Evolutionary conservation across 108 stramenopile genomes (phyloP).

Genomic region (Nitzschia sp.): DNA sequence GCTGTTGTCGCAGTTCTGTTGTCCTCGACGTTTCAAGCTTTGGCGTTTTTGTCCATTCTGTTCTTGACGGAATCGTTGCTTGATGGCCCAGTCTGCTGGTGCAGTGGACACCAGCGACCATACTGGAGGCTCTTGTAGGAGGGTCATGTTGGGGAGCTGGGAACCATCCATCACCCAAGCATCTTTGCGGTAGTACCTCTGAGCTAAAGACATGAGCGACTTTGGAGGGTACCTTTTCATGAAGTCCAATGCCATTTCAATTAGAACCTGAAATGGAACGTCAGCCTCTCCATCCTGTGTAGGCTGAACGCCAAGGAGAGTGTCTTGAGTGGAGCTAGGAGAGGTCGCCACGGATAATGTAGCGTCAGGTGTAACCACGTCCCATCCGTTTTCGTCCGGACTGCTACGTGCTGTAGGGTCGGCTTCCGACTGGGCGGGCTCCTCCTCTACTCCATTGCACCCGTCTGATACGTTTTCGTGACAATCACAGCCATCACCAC

Average conservation of each 20-base stretch:
- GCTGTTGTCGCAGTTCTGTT: neutral
- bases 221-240: slow-evolving; percentile 82
- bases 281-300: slow-evolving; percentile 6
- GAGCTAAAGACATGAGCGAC: slow-evolving; percentile 57
- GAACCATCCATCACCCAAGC: neutral
- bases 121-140: slow-evolving; percentile 51
- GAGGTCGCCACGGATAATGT: neutral
- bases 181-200: slow-evolving; percentile 47
- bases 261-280: slow-evolving; percentile 82
- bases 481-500: slow-evolving; percentile 7
- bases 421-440: neutral
- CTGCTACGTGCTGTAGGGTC: neutral
- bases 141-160: slow-evolving; percentile 34
- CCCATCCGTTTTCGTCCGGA: neutral
- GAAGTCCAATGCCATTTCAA: slow-evolving; percentile 66
- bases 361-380: neutral
- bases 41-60: neutral
- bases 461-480: neutral
- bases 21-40: neutral
- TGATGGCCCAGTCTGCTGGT: slow-evolving; percentile 69
- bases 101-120: slow-evolving; percentile 50
- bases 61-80: slow-evolving; percentile 55
- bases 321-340: neutral
- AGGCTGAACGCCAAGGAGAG: neutral
- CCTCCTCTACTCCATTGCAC: neutral